These are phyloP conservation scores for Paspalum vaginatum DNA, from an alignment of 176 grass and related monocot genomes.

Conservation along the genomic window DNA sequence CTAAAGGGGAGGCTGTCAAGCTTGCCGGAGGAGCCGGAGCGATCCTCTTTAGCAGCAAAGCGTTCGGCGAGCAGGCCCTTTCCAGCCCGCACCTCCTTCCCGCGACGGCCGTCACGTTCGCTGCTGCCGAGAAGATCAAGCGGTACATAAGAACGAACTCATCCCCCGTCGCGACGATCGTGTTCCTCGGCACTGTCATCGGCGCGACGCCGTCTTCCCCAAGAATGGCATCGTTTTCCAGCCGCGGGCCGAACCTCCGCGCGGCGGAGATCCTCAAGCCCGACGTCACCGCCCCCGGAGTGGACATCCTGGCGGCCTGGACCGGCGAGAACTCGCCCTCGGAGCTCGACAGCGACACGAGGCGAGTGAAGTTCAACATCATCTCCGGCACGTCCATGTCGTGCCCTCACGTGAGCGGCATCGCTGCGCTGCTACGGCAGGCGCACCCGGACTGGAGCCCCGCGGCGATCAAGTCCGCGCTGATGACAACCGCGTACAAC, in stretches of 20 bases:
- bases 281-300: conserved; percentile 60
- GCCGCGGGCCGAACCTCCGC: conserved; percentile 41
- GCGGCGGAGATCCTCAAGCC: conserved; percentile 61
- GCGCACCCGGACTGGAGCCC: conserved; percentile 3
- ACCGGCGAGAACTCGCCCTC: conserved; percentile 24
- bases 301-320: conserved; percentile 69
- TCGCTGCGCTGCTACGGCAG: conserved; percentile 52
- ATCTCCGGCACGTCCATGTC: conserved; percentile 72
- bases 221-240: conserved; percentile 48
- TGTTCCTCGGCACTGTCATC: conserved; percentile 41
- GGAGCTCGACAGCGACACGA: conserved; percentile 23
- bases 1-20: conserved; percentile 47
- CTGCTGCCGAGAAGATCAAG: background rate
- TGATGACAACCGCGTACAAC: conserved; percentile 46
- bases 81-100: conserved; percentile 14
- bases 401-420: conserved; percentile 75
- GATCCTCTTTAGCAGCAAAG: conserved; percentile 22
- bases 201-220: conserved; percentile 38
- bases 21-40: conserved; percentile 50
- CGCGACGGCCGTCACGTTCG: background rate
- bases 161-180: conserved; percentile 30
- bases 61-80: conserved; percentile 18
- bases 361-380: conserved; percentile 57
- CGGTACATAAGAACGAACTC: background rate
- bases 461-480: conserved; percentile 39